Conservation (phyloP, 2,329 filamentous ascomycete genomes). For the Sarocladiaceae sp. region DNA sequence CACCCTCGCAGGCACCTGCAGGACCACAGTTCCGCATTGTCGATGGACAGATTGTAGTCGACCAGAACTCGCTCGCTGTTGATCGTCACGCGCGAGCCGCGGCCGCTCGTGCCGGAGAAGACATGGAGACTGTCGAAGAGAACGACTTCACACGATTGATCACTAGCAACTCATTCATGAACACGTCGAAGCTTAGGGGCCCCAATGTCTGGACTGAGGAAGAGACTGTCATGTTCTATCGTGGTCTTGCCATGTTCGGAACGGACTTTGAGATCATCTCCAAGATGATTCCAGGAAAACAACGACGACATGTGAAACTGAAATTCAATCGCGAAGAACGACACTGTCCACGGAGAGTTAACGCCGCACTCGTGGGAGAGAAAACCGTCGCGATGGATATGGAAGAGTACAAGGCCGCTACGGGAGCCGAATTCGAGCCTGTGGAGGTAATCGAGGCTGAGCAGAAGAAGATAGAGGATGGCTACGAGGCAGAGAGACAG, state of each 20-base stretch:
- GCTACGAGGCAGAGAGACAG: slow-evolving; percentile 40
- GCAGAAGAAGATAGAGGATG: slow-evolving; percentile 41
- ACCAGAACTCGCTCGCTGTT: slow-evolving; percentile 63
- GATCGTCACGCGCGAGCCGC: slow-evolving; percentile 63
- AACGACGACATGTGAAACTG: slow-evolving; percentile 70
- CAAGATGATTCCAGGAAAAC: slow-evolving; percentile 69
- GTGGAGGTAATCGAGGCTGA: slow-evolving; percentile 54
- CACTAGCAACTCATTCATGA: slow-evolving; percentile 64
- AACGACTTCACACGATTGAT: slow-evolving; percentile 72
- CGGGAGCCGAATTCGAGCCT: slow-evolving; percentile 49
- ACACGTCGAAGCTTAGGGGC: slow-evolving; percentile 56
- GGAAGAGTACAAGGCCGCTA: slow-evolving; percentile 54
- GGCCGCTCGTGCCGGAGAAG: slow-evolving; percentile 41
- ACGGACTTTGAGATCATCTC: slow-evolving; percentile 80
- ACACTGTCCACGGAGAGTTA: slow-evolving; percentile 58
- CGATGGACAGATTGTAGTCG: slow-evolving; percentile 68
- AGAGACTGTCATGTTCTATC: slow-evolving; percentile 72
- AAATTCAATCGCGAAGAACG: slow-evolving; percentile 81
- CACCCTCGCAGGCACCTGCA: slow-evolving; percentile 24
- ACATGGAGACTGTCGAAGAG: slow-evolving; percentile 65
- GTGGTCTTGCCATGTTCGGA: slow-evolving; percentile 70
- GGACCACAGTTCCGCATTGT: slow-evolving; percentile 59
- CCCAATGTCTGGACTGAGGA: slow-evolving; percentile 66
- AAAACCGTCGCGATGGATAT: slow-evolving; percentile 55
- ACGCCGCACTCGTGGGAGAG: slow-evolving; percentile 57